Evolutionary conservation across 2,329 filamentous ascomycete genomes (phyloP).

Genomic region (Fonsecaea nubica): DNA sequence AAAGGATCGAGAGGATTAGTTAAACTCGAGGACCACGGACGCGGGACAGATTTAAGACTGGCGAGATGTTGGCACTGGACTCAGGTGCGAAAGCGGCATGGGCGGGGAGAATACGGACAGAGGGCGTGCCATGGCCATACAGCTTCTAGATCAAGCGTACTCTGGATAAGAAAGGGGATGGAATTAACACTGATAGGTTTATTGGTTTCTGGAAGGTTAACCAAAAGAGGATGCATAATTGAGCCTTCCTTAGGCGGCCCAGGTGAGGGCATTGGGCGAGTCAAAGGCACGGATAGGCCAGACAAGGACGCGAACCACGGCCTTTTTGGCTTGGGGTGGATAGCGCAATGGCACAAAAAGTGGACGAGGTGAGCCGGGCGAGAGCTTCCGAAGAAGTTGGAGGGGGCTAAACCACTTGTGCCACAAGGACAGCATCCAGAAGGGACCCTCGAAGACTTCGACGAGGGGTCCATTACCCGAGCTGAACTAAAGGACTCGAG

Average conservation of each 20-base stretch:
- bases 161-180: slow-evolving; percentile 17
- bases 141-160: slow-evolving; percentile 2
- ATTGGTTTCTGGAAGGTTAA: not conserved
- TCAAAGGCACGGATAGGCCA: slow-evolving; percentile 9
- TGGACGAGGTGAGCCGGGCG: slow-evolving; percentile 5
- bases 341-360: not conserved
- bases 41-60: slow-evolving; percentile 12
- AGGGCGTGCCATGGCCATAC: slow-evolving; percentile 6
- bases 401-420: slow-evolving; percentile 10
- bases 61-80: slow-evolving; percentile 18
- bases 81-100: slow-evolving; percentile 19
- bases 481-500: slow-evolving; percentile 7
- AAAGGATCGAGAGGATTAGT: slow-evolving; percentile 9
- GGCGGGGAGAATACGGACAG: slow-evolving; percentile 17
- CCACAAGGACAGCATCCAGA: slow-evolving; percentile 7
- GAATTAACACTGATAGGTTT: slow-evolving; percentile 5
- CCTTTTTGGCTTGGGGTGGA: slow-evolving; percentile 7
- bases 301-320: not conserved
- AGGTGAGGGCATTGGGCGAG: not conserved
- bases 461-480: slow-evolving; percentile 13
- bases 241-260: not conserved
- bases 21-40: slow-evolving; percentile 10
- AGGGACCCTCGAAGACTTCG: slow-evolving; percentile 4
- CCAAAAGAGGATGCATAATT: slow-evolving; percentile 1
- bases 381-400: not conserved